Evolutionary conservation across 2,329 filamentous ascomycete species (phyloP).

Genomic region (Penicillium sp.): DNA sequence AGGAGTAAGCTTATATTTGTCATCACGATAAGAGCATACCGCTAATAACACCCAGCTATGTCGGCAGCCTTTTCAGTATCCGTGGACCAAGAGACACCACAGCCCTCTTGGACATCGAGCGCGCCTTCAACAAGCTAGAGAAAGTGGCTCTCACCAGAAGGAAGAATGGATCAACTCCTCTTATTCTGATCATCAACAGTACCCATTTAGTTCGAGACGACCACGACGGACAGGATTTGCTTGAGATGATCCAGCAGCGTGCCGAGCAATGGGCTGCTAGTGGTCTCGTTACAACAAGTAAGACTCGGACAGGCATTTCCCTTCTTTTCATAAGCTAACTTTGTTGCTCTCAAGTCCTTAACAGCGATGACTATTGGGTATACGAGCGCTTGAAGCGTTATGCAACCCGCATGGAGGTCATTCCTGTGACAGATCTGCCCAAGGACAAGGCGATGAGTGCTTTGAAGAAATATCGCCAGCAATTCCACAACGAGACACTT

Average conservation of each 20-base stretch:
- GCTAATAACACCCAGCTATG: conserved; percentile 48
- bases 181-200: conserved; percentile 93
- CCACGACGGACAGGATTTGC: conserved; percentile 85
- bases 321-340: neutral
- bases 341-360: conserved; percentile 66
- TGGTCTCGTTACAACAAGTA: conserved; percentile 73
- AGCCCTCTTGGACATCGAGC: conserved; percentile 89
- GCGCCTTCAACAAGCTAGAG: conserved; percentile 95
- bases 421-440: conserved; percentile 78
- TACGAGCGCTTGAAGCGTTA: conserved; percentile 92
- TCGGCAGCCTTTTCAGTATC: conserved; percentile 93
- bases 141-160: conserved; percentile 78
- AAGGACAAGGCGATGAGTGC: conserved; percentile 76
- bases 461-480: conserved; percentile 73
- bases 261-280: conserved; percentile 95
- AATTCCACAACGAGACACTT: conserved; percentile 67
- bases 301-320: neutral
- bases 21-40: neutral
- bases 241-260: conserved; percentile 92
- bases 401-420: conserved; percentile 90
- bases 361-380: conserved; percentile 97
- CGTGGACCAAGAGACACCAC: conserved; percentile 88
- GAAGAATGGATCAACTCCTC: conserved; percentile 61
- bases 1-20: conserved; percentile 65
- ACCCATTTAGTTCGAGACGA: conserved; percentile 89